Evolutionary conservation across 2,329 filamentous ascomycete genomes (phyloP).

Genomic region (Epichloe gansuensis): DNA sequence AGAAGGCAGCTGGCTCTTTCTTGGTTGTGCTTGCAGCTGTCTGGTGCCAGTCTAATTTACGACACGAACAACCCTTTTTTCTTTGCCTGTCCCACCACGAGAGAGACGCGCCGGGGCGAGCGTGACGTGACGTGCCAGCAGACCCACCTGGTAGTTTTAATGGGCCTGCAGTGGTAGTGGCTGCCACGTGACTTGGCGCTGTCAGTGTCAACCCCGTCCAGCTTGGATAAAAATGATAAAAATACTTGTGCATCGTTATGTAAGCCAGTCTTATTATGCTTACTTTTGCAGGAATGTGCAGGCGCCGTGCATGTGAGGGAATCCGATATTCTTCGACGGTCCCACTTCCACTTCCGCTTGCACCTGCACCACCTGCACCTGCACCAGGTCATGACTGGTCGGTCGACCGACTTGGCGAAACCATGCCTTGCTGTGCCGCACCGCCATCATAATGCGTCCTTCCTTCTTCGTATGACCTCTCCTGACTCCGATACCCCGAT

Average conservation of each 20-base stretch:
- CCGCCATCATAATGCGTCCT: too few species aligned
- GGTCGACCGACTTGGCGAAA: too few species aligned
- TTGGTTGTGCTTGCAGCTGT: background rate
- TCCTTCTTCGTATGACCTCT: too few species aligned
- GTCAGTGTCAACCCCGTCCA: background rate
- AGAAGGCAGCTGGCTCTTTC: background rate
- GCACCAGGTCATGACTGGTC: too few species aligned
- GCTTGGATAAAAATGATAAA: too few species aligned
- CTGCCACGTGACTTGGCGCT: constrained; percentile 19
- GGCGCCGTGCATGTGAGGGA: background rate
- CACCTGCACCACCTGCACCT: background rate
- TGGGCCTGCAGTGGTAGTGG: background rate
- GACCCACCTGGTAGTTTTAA: constrained; percentile 17
- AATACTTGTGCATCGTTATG: background rate
- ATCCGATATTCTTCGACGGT: background rate
- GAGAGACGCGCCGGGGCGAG: constrained; percentile 19
- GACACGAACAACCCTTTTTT: background rate
- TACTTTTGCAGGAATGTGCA: too few species aligned
- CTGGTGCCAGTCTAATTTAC: background rate
- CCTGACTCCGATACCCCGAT: too few species aligned
- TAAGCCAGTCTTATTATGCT: too few species aligned
- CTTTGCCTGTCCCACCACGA: background rate
- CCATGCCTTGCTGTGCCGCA: too few species aligned
- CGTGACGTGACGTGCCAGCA: constrained; percentile 28
- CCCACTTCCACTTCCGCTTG: background rate